Base-by-base conservation (phyloP, 2,329 filamentous ascomycete species). In the Colletotrichum trifolii region DNA sequence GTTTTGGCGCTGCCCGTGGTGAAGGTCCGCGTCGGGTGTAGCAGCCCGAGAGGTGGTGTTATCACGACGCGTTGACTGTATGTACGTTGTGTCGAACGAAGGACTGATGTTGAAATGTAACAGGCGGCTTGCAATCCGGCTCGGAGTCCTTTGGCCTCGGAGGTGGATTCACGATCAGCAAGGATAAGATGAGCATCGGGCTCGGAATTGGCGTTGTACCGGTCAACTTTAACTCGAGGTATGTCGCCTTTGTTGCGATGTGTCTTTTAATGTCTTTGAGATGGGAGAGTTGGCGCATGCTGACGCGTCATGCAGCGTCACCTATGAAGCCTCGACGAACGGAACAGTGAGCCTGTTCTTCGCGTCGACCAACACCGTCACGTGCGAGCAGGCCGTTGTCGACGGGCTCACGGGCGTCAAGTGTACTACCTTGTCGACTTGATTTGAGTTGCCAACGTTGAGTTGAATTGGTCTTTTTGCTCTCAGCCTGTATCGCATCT, bases 121-220 rank as follows among this genome's bases (percentile, higher is more conserved):
- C 2, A 62, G 63, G 63, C 10, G 63, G 63, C 0, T 33, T 65
- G 40, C 63, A 65, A 36, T 48, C 63, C 35, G 63, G 63, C 8
- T 65, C 63, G 2, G 63, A 65, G 15, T 42, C 63, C 15, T 65
- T 65, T 17, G 63, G 63, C 8, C 63, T 65, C 13, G 63, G 63
- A 3, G 63, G 63, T 11, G 63, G 63, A 5, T 62, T 65, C 58
- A 62, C 58, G 8, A 57, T 65, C 13, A 65, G 58, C 40, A 46
- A 65, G 47, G 59, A 63, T 25, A 62, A n/a, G 25, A 65, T 65
- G 63, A 57, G 42, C 33, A 35, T 65, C 13, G 63, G 63, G 9
- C 47, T 65, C 4, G 63, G 58, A 3, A 62, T 65, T 6, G 63
- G 63, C 6, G 17, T 65, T 47, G 52, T 53, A 15, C 52, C 63